Base-by-base conservation (phyloP, 805 yeast species). In the Huiozyma sinensis region DNA sequence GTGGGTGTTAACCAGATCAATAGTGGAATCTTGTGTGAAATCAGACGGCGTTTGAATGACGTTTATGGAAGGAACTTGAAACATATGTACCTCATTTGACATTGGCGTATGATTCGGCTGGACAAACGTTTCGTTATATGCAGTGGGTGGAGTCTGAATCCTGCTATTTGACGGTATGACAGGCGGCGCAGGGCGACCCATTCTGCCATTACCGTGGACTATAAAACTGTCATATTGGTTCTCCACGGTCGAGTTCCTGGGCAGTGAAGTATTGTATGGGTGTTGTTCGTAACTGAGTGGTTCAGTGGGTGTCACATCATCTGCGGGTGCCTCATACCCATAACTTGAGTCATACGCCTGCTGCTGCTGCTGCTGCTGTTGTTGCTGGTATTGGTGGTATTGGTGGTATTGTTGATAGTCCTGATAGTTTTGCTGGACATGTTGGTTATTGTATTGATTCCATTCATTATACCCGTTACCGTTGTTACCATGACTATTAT, bases 31-130 rank as follows among this genome's bases (percentile, higher is more conserved):
- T 28, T 47, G 50, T 13, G 45, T 48, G 13, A 51, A 47, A 41
- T 54, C 58, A 17, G 58, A 55, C 6, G 61, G 47, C 12, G 51
- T 52, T 39, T 56, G 61, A 28, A 55, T 47, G 6, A 60, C 53
- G 40, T 58, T 58, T 36, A 58, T 57, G 5, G 52, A 44, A 5
- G 64, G 63, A 32, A 55, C 44, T 33, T 48, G 53, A 44, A 42
- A 47, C 40, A 41, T 42, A 12, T 45, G 33, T 4, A 11, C 38
- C 8, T 33, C 28, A 27, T 38, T n/a, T 28, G 33, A 13, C 9
- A 36, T 35, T 12, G 43, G 45, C 4, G 29, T 27, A 36, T 44
- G 44, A 3, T 41, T 44, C 11, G 36, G 31, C 3, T 47, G 44
- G 6, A 45, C 45, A 36, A 55, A 54, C 7, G 50, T 52, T 29